Conservation (phyloP, 106 monocot genomes). For the Acanthochlamys bracteata region DNA sequence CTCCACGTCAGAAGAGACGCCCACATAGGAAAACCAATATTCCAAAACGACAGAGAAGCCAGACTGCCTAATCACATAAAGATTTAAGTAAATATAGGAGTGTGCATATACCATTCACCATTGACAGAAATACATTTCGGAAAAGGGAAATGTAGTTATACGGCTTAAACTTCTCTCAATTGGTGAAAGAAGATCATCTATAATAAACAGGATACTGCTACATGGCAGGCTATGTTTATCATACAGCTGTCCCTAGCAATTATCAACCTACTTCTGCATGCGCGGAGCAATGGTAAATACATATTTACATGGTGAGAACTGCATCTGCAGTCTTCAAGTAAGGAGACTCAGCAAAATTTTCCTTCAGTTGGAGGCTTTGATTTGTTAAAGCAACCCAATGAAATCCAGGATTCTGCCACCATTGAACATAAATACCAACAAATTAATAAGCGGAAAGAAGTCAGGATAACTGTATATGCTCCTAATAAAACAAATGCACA, state of each 20-base stretch:
- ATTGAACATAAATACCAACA: slow-evolving; percentile 6
- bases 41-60: too few relatives aligned
- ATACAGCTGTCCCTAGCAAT: slow-evolving; percentile 34
- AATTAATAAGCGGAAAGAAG: neutral
- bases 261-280: slow-evolving; percentile 32
- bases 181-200: neutral
- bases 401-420: slow-evolving; percentile 11
- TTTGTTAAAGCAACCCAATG: neutral
- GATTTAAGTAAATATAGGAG: too few relatives aligned
- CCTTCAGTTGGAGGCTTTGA: slow-evolving; percentile 2
- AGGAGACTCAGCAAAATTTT: slow-evolving; percentile 1
- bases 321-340: slow-evolving; percentile 11
- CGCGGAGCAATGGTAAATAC: slow-evolving; percentile 43
- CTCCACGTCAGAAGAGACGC: too few relatives aligned
- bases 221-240: slow-evolving; percentile 14
- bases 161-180: too few relatives aligned
- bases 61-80: too few relatives aligned
- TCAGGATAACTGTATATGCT: neutral
- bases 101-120: too few relatives aligned
- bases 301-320: slow-evolving; percentile 42
- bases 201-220: slow-evolving; percentile 2
- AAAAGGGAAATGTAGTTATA: too few relatives aligned
- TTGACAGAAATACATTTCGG: too few relatives aligned
- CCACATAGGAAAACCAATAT: too few relatives aligned
- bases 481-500: neutral